These are phyloP conservation scores for Maudiozyma turicensis DNA, from an alignment of 805 yeast genomes.

Conservation along the genomic window DNA sequence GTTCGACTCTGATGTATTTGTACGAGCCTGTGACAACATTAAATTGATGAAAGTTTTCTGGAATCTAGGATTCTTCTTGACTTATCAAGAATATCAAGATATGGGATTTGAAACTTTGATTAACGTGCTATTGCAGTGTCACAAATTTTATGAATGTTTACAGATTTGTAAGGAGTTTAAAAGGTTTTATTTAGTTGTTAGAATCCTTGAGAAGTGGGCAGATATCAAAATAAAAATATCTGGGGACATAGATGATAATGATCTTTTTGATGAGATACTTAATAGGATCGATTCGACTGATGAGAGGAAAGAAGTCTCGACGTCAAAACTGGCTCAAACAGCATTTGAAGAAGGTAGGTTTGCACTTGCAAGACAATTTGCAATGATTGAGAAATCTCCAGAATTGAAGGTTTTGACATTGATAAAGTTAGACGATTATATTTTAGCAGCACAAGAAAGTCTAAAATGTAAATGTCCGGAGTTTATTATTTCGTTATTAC, in stretches of 20 bases:
- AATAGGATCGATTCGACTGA: slow-evolving; percentile 6
- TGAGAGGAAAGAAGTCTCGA: slow-evolving; percentile 32
- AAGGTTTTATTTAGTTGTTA: slow-evolving; percentile 34
- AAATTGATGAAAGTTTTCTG: slow-evolving; percentile 62
- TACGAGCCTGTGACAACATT: slow-evolving; percentile 49
- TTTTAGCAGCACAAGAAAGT: slow-evolving; percentile 57
- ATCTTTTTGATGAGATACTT: slow-evolving; percentile 42
- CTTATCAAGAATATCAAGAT: slow-evolving; percentile 41
- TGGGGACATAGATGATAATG: slow-evolving; percentile 45
- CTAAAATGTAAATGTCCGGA: slow-evolving; percentile 53
- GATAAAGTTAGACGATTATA: slow-evolving; percentile 62
- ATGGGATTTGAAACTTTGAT: slow-evolving; percentile 52
- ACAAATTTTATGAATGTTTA: slow-evolving; percentile 52
- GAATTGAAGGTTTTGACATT: slow-evolving; percentile 53
- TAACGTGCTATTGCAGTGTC: slow-evolving; percentile 46
- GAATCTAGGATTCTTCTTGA: slow-evolving; percentile 58
- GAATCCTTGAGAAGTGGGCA: slow-evolving; percentile 73
- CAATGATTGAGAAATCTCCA: slow-evolving; percentile 53
- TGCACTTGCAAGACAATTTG: slow-evolving; percentile 54
- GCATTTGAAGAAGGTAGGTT: slow-evolving; percentile 58
- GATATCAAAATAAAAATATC: slow-evolving; percentile 53
- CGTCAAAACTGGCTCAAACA: slow-evolving; percentile 17
- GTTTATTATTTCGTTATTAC: slow-evolving; percentile 38
- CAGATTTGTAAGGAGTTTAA: slow-evolving; percentile 45
- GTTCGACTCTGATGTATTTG: slow-evolving; percentile 51